Conservation (phyloP, 2,329 filamentous ascomycete species). For the Ascochyta lentis region DNA sequence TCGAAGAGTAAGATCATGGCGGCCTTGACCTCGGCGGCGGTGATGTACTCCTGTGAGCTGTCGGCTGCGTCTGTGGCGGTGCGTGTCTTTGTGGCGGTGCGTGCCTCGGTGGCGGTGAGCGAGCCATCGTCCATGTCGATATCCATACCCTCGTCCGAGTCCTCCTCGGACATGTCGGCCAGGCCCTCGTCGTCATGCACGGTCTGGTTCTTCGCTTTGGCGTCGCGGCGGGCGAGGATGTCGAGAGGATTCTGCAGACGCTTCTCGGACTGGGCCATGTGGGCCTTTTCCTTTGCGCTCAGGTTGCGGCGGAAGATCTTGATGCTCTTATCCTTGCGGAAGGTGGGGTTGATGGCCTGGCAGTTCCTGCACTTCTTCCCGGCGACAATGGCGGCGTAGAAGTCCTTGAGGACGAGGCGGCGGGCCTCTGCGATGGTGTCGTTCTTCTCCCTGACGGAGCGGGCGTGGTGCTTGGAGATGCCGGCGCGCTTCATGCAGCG, state of each 20-base stretch:
- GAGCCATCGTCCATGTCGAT: constrained; percentile 56
- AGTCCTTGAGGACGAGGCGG: constrained; percentile 77
- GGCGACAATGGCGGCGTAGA: constrained; percentile 75
- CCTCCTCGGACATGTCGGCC: constrained; percentile 65
- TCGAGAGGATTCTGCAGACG: constrained; percentile 74
- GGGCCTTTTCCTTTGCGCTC: constrained; percentile 73
- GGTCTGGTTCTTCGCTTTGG: constrained; percentile 53
- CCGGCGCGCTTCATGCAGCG: constrained; percentile 70
- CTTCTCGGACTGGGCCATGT: constrained; percentile 75
- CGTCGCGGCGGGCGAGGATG: constrained; percentile 59
- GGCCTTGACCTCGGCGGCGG: constrained; percentile 81
- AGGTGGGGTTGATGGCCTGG: constrained; percentile 65
- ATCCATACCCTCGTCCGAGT: constrained; percentile 46
- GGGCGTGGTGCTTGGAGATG: constrained; percentile 51
- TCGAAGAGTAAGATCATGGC: constrained; percentile 81
- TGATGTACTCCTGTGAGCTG: constrained; percentile 74
- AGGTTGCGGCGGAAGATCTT: constrained; percentile 92
- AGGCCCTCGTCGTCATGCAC: constrained; percentile 71
- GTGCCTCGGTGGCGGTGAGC: constrained; percentile 57
- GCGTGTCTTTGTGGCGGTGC: constrained; percentile 50
- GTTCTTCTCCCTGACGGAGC: constrained; percentile 70
- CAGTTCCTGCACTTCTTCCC: constrained; percentile 74
- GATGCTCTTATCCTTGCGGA: constrained; percentile 86
- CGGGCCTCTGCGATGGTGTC: constrained; percentile 82
- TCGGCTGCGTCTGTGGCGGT: constrained; percentile 41